A percentile compares a stretch with the other conserved stretches of the same genome.
Conservation (phyloP, 2,329 filamentous ascomycete genomes). For the Colletotrichum paranaense region DNA sequence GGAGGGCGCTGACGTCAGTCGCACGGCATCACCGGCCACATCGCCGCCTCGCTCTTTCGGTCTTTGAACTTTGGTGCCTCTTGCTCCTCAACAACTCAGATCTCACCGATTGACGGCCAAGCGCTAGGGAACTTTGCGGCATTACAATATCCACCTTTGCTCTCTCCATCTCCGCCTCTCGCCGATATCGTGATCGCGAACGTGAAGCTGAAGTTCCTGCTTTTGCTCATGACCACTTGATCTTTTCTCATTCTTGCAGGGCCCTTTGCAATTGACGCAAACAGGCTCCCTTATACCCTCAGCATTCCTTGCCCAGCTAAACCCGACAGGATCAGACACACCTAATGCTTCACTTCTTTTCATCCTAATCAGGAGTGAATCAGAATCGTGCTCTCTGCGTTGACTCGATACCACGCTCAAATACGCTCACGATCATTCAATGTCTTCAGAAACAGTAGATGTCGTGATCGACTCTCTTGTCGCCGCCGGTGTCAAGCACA, state of each 20-base stretch:
- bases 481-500: conserved; percentile 54
- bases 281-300: background rate
- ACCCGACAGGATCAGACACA: no score
- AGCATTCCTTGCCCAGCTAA: background rate
- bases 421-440: background rate
- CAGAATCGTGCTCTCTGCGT: background rate
- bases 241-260: background rate
- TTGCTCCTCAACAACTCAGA: background rate
- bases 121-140: background rate
- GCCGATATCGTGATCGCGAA: background rate
- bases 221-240: background rate
- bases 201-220: background rate
- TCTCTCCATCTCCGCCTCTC: background rate
- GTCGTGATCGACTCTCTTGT: conserved; percentile 44
- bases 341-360: background rate
- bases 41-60: background rate
- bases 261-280: background rate
- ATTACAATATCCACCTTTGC: background rate
- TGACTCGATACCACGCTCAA: background rate
- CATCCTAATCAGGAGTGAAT: background rate
- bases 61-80: background rate
- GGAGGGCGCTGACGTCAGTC: conserved; percentile 30
- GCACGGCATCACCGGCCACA: conserved; percentile 16
- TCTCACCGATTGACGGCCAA: background rate
- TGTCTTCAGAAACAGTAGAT: conserved; percentile 41